Evolutionary conservation across 371 early-diverging fungal species (phyloP), one percentile per base, ranked within the genome.

Genomic region (Mucor racemosus): DNA sequence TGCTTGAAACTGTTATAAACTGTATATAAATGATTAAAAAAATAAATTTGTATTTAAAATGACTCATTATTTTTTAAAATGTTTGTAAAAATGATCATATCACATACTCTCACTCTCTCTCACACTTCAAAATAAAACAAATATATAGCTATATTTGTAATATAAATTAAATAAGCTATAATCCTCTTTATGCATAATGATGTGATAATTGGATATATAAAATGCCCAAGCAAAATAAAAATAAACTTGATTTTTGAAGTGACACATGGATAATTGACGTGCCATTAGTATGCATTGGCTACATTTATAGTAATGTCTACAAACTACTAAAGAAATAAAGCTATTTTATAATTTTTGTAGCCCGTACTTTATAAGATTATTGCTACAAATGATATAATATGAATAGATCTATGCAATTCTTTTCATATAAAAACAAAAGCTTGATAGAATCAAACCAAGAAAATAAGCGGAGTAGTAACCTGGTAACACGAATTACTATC

Each of bases 191-290:
- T 50, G 50, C 50, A 50, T 21, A 26, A 50, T 50, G 50, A 50
- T 50, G 50, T 50, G 50, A 50, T 50, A 9, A 19, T 26, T 26
- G 21, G 50, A 1, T 50, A 44, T 26, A 26, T 26, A 26, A 26
- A 26, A 26, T 26, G 26, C 3, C 17, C 44, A 17, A 15, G 7
- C n/a, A 44, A 8, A 44, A 17, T 1, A 26, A 42, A 42, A 6
- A 42, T 0, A 44, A 44, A 44, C 44, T 44, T 44, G 44, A 44
- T 50, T 50, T 48, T 50, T 50, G 19, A 50, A 50, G 50, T 50
- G 50, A 50, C 50, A 50, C 50, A 50, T 50, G 50, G 50, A 50
- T 5, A 26, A 50, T 50, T 50, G 50, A 50, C 50, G 50, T 50
- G 6, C 26, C 4, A 21, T 50, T 50, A 50, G 50, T 21, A 21